phyloP scores from a whole-genome alignment of 1,284 basidiomycete genomes.

The Phlebopus sp. region DNA sequence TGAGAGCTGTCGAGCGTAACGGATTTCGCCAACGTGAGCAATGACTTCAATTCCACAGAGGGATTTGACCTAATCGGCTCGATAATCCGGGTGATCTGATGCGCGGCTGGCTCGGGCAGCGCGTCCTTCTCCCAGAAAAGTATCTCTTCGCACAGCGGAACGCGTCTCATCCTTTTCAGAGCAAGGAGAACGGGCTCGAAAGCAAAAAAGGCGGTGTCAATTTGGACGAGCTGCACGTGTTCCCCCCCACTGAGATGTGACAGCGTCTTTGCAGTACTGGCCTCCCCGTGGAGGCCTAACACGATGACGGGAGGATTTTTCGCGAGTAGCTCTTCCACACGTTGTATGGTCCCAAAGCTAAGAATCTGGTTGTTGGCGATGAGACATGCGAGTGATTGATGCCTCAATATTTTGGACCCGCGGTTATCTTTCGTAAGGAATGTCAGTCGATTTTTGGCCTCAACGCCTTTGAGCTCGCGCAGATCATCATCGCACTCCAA shows the following conservation, averaged over 20 bases:
- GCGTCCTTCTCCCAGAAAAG: conserved; percentile 45
- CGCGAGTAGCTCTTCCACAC: conserved; percentile 52
- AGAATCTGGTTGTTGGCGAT: conserved; percentile 45
- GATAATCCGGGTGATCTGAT: conserved; percentile 25
- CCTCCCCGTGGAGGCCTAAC: conserved; percentile 49
- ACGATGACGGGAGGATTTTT: conserved; percentile 47
- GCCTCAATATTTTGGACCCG: conserved; percentile 40
- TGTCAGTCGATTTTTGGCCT: conserved; percentile 34
- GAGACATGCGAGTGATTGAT: conserved; percentile 54
- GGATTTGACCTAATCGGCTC: conserved; percentile 34
- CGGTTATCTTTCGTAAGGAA: conserved; percentile 39
- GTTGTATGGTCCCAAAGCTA: conserved; percentile 51
- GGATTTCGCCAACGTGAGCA: conserved; percentile 35
- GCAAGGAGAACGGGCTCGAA: conserved; percentile 58
- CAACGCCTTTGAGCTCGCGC: conserved; percentile 35
- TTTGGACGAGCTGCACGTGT: conserved; percentile 48
- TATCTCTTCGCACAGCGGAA: conserved; percentile 51
- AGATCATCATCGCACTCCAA: conserved; percentile 44
- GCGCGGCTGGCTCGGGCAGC: conserved; percentile 7
- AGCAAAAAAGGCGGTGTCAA: conserved; percentile 60
- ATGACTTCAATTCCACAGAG: conserved; percentile 35
- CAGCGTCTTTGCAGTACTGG: conserved; percentile 38
- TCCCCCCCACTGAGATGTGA: conserved; percentile 38
- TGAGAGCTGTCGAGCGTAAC: conserved; percentile 54
- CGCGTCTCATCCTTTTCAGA: conserved; percentile 42